Evolutionary conservation across 2,329 filamentous ascomycete genomes (phyloP), one percentile per base, ranked within the genome.

Genomic region (Botrytis fragariae): DNA sequence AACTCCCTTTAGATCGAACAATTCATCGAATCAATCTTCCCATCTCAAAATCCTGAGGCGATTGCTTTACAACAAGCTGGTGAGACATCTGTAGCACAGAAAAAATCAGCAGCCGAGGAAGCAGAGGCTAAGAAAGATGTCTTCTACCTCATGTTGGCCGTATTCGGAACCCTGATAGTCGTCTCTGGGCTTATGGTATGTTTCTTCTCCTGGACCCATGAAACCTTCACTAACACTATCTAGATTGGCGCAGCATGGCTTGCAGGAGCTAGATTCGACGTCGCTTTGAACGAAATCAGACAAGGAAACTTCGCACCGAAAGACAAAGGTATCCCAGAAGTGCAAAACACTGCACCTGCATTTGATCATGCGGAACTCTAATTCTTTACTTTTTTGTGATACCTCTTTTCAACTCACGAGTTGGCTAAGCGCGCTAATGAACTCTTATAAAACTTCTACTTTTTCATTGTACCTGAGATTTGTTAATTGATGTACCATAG

Each of bases 1-100:
- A 60, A 72, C 54, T 20, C 37, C 22, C 10, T 32, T 93, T 61
- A 72, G 71, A 60, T 97, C 77, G 95, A 98, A 82, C 93, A 96
- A 85, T 97, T 97, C 82, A 97, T 98, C 81, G 95, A 98, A 83
- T 91, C 90, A 8, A 90, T 98, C 78, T 98, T 95, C 89, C 96
- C 96, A 5, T 88, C 89, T 14, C 94, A 97, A 83, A 90, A 93
- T 76, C 88, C 92, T 62, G 90, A 92, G 79, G 84, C 85, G 75
- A 82, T 89, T 51, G 83, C 84, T 45, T 81, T 83, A 22, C 32
- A 61, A 48, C 54, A 61, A n/a, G 71, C 81, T 73, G 74, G 74
- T 45, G 80, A 82, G 76, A 81, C 80, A 75, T 73, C 74, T 35
- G 79, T 83, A 75, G 79, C 78, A 69, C 81, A 84, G 9, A 76